Percentiles rank a stretch among this genome's conserved stretches.
phyloP scores from a whole-genome alignment of 31 red algal species.

The Endocladia muricata region DNA sequence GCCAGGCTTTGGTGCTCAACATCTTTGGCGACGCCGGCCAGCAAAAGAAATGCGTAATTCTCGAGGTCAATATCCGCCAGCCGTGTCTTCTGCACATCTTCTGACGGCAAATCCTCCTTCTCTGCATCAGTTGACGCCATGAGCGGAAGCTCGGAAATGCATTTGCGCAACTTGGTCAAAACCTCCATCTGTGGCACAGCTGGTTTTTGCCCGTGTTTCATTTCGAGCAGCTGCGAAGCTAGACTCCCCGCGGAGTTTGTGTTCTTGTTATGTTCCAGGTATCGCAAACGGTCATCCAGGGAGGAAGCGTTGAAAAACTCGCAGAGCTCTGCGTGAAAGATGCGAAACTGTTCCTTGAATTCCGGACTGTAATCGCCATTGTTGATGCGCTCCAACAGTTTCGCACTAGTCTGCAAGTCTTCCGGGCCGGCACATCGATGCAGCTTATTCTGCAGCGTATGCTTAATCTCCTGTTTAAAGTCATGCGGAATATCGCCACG shows the following conservation, averaged over 20 bases:
- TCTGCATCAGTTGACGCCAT: constrained; percentile 15
- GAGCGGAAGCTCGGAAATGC: constrained; percentile 17
- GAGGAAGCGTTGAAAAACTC: constrained; percentile 78
- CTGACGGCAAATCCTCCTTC: not conserved
- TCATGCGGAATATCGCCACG: constrained; percentile 81
- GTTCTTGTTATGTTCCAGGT: constrained; percentile 21
- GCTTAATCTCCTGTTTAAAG: constrained; percentile 85
- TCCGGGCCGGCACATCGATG: constrained; percentile 83
- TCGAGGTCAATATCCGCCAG: constrained; percentile 74
- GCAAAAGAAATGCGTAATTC: constrained; percentile 47
- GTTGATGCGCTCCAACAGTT: constrained; percentile 50
- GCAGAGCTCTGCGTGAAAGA: constrained; percentile 60
- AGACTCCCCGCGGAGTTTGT: not conserved
- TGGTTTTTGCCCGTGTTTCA: constrained; percentile 29
- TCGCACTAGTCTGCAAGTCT: constrained; percentile 62
- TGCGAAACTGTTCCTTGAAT: constrained; percentile 55
- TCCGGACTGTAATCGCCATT: constrained; percentile 31
- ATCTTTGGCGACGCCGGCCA: constrained; percentile 50
- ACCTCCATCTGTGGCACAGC: constrained; percentile 47
- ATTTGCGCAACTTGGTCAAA: constrained; percentile 38
- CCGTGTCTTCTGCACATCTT: constrained; percentile 53
- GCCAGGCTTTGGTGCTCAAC: constrained; percentile 18
- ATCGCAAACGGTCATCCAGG: constrained; percentile 53
- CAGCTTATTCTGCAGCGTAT: constrained; percentile 83
- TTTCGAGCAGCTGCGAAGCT: constrained; percentile 14